phyloP scores from a whole-genome alignment of 2,329 filamentous ascomycete species.

The Fusarium secorum region DNA sequence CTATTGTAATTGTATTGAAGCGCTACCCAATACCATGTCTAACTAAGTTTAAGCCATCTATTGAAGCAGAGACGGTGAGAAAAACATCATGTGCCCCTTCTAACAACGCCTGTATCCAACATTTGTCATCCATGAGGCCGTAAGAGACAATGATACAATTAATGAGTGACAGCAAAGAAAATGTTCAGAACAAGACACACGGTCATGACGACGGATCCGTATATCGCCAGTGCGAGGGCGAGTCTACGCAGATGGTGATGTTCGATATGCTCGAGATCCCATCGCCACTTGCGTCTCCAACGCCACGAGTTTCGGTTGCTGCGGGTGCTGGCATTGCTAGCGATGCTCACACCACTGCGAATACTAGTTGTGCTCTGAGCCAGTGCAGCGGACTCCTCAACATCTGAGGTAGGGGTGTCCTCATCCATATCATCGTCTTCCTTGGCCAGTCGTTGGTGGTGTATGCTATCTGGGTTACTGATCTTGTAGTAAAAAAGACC shows the following conservation, averaged over 20 bases:
- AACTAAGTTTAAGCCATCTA: conserved; percentile 34
- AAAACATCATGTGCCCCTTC: conserved; percentile 35
- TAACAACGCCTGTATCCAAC: conserved; percentile 34
- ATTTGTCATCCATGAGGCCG: conserved; percentile 31
- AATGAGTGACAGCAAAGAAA: conserved; percentile 73
- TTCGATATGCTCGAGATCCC: conserved; percentile 70
- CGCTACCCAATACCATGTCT: conserved; percentile 35
- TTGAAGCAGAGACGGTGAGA: conserved; percentile 31
- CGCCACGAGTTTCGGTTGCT: conserved; percentile 50
- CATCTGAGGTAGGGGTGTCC: conserved; percentile 61
- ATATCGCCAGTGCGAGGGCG: conserved; percentile 79
- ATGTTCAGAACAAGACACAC: conserved; percentile 87
- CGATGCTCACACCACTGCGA: conserved; percentile 51
- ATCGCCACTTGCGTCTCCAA: conserved; percentile 64
- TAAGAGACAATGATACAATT: conserved; percentile 20
- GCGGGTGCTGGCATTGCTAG: conserved; percentile 43
- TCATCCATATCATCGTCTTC: conserved; percentile 83
- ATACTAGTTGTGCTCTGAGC: conserved; percentile 57
- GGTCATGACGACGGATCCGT: conserved; percentile 88
- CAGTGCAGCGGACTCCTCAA: conserved; percentile 56
- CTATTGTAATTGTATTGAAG: conserved; percentile 35
- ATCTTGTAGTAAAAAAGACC: conserved; percentile 99
- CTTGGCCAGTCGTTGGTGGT: conserved; percentile 87
- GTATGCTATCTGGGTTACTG: conserved; percentile 83
- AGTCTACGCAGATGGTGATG: conserved; percentile 72